Base-by-base conservation (phyloP, 495 filamentous ascomycete species). In the Podospora anserina region DNA sequence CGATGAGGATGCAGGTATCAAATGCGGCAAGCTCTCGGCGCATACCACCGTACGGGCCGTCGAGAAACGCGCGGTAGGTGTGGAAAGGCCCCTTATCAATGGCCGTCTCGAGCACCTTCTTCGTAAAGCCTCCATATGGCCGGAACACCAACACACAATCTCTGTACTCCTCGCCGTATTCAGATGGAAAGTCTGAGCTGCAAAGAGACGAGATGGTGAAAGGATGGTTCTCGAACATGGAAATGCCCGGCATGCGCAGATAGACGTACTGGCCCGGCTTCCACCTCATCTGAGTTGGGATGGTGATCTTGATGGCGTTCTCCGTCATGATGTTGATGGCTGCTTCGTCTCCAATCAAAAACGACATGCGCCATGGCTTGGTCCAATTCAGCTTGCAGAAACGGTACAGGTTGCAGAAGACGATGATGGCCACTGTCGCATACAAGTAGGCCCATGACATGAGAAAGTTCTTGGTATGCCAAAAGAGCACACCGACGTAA, bases 1-100 rank as follows among this genome's bases (percentile, higher is more conserved):
- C 94, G 75, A 98, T 92, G 67, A 98, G 84, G 58, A 97, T 88
- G 39, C 95, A 92, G 26, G 93, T 92, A 68, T 98, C 94, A 74
- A 98, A 98, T 4, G 94, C 91, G 55, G 95, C 92, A 67, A 98
- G 85, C 65, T 95, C 90, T 39, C 95, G 88, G 54, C 91, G 89
- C 91, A 97, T 94, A 26, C 95, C 94, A 55, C 94, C 94, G 66
- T 98, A 98, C 0, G 94, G 94, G 0, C 94, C 94, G 72, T 98
- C 94, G 6, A 98, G 82, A 74, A 94, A 96, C 9, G 93, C 92
- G 16, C 91, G 88, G 77, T 95, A 97, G 5, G 91, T 95, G 70
- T 91, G 89, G 80, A 90, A 92, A 0, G 92, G 94, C 0, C 90
- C 91, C 69, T 91, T 88, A 27, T 92, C 87, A 30, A 93, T 83